A percentile compares a stretch with the other conserved stretches of the same genome.
These are phyloP conservation scores for Sphagnum tenellum DNA, from an alignment of 225 moss, liverwort and hornwort genomes.

Conservation along the genomic window DNA sequence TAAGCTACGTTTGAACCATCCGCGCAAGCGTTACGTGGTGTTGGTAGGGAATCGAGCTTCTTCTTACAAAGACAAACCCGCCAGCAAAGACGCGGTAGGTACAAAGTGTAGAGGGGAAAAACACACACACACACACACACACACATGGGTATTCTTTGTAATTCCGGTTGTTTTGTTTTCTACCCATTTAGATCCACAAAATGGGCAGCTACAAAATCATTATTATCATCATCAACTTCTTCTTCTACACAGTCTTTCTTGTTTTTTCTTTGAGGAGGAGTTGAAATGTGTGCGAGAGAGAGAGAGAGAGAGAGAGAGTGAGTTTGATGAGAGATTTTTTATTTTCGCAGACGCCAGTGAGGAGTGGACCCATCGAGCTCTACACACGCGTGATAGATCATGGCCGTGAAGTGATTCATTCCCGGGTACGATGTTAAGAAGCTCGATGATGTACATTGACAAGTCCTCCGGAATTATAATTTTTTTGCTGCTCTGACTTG, in stretches of 20 bases:
- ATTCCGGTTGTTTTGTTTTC: neutral
- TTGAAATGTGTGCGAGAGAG: too few relatives aligned
- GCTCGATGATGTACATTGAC: too few relatives aligned
- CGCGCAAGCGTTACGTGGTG: constrained; percentile 31
- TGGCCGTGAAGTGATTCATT: constrained; percentile 69
- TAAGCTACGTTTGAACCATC: constrained; percentile 34
- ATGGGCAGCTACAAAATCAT: neutral
- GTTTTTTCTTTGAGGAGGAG: too few relatives aligned
- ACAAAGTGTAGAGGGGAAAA: too few relatives aligned
- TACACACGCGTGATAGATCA: constrained; percentile 66
- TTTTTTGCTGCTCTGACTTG: too few relatives aligned
- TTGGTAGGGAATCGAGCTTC: constrained; percentile 36
- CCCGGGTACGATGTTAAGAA: constrained; percentile 28
- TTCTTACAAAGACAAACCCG: constrained; percentile 34
- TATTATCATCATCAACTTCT: neutral
- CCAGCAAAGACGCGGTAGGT: constrained; percentile 17
- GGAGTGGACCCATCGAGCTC: constrained; percentile 62
- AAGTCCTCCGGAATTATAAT: too few relatives aligned
- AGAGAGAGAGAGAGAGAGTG: neutral
- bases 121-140: too few relatives aligned
- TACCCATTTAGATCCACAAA: neutral
- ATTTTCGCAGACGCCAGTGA: constrained; percentile 40
- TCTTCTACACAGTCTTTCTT: too few relatives aligned
- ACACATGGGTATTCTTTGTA: too few relatives aligned
- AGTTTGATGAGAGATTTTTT: constrained; percentile 4